A percentile compares a stretch with the other conserved stretches of the same genome.
phyloP scores from a whole-genome alignment of 805 yeast genomes.

The Candida sphagnicola region DNA sequence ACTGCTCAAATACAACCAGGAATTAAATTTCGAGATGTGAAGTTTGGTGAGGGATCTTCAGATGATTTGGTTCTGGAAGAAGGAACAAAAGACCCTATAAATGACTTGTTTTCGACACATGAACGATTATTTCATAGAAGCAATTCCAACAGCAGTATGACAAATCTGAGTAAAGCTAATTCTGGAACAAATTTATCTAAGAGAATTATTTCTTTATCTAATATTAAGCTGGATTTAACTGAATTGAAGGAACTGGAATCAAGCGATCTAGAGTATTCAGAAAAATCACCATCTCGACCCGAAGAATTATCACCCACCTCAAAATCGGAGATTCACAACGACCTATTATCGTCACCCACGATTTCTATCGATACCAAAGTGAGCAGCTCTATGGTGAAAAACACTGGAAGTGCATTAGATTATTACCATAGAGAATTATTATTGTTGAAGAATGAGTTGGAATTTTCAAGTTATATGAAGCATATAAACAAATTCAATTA shows the following conservation, averaged over 20 bases:
- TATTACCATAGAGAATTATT: constrained; percentile 58
- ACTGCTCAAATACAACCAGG: constrained; percentile 4
- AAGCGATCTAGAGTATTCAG: background rate
- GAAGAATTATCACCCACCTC: background rate
- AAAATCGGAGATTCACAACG: background rate
- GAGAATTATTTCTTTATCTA: background rate
- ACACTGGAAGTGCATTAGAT: constrained; percentile 26
- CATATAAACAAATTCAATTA: constrained; percentile 37
- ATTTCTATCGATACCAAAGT: constrained; percentile 11
- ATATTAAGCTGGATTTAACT: background rate
- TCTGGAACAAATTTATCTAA: background rate
- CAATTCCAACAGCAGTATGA: background rate
- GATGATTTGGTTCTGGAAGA: constrained; percentile 1
- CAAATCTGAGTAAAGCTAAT: background rate
- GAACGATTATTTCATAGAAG: constrained; percentile 21
- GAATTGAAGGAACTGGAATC: background rate
- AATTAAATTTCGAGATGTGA: constrained; percentile 23
- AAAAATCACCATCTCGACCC: background rate
- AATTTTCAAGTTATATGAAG: constrained; percentile 52
- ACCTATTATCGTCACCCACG: constrained; percentile 17
- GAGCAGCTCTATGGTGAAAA: background rate
- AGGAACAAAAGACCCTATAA: constrained; percentile 11
- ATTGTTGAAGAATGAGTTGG: constrained; percentile 55
- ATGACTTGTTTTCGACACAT: constrained; percentile 28
- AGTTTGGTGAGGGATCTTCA: constrained; percentile 11